These are phyloP conservation scores for Fraxinus excelsior DNA, from an alignment of 257 asterid species.

Conservation along the genomic window DNA sequence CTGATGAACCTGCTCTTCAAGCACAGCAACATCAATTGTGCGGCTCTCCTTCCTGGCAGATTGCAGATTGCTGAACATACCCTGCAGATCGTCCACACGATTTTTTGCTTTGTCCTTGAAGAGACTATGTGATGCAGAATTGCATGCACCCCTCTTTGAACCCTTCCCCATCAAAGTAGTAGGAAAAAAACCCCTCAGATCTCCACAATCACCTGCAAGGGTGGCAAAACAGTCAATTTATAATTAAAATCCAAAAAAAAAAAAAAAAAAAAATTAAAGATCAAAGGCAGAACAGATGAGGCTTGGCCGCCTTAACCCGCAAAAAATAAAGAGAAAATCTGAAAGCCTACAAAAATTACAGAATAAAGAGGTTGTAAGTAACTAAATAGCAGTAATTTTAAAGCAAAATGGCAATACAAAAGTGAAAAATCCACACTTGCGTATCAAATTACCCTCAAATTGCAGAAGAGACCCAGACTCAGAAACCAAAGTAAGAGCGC, in stretches of 20 bases:
- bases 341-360: not conserved
- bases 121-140: constrained; percentile 84
- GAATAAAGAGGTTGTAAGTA: not conserved
- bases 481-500: not conserved
- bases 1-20: constrained; percentile 97
- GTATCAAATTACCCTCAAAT: not conserved
- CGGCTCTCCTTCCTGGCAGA: constrained; percentile 96
- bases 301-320: not conserved
- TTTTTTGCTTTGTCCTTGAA: constrained; percentile 94
- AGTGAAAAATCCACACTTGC: not conserved
- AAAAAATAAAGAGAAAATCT: not conserved
- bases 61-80: constrained; percentile 80
- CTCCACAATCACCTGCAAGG: constrained; percentile 42
- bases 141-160: constrained; percentile 76
- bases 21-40: constrained; percentile 65
- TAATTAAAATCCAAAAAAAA: constrained; percentile 1
- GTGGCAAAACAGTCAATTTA: constrained; percentile 20
- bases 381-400: not conserved
- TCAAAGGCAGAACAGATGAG: not conserved
- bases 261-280: not conserved
- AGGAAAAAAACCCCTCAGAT: constrained; percentile 19
- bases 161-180: constrained; percentile 70
- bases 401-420: not conserved
- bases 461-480: not conserved
- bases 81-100: constrained; percentile 95